Evolutionary conservation across 805 yeast genomes (phyloP).

Genomic region (Candida rishiriensis): DNA sequence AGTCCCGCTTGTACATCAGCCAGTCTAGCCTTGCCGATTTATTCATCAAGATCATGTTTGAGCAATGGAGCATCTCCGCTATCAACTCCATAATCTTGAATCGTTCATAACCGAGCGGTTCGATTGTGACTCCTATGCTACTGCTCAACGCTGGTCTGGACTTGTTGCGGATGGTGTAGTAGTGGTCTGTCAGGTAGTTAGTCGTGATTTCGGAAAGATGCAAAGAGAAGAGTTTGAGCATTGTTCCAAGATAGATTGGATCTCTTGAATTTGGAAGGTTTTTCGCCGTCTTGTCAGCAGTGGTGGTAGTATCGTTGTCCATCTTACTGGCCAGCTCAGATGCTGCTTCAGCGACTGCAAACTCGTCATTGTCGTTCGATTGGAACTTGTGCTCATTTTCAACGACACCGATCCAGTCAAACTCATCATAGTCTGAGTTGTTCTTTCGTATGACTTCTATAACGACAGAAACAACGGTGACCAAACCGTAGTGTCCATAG

Average conservation of each 20-base stretch:
- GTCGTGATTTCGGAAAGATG: slow-evolving; percentile 28
- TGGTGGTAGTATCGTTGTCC: background rate
- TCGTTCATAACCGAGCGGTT: slow-evolving; percentile 83
- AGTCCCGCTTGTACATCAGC: slow-evolving; percentile 66
- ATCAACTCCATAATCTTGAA: slow-evolving; percentile 86
- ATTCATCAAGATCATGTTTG: slow-evolving; percentile 89
- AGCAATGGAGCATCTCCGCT: slow-evolving; percentile 92
- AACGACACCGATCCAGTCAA: slow-evolving; percentile 32
- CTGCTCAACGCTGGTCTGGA: slow-evolving; percentile 35
- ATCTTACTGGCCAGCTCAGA: too few relatives aligned
- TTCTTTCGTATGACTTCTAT: slow-evolving; percentile 92
- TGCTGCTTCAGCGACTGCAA: background rate
- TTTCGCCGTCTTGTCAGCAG: slow-evolving; percentile 4
- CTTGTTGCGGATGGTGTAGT: slow-evolving; percentile 22
- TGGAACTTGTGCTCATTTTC: slow-evolving; percentile 10
- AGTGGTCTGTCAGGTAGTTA: slow-evolving; percentile 28
- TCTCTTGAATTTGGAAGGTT: slow-evolving; percentile 85
- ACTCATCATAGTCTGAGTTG: slow-evolving; percentile 85
- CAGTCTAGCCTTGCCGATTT: slow-evolving; percentile 60
- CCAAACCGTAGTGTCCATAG: slow-evolving; percentile 75
- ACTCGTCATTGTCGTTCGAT: background rate
- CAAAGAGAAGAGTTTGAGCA: slow-evolving; percentile 69
- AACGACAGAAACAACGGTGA: slow-evolving; percentile 89
- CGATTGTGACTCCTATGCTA: slow-evolving; percentile 52
- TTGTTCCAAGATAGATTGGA: slow-evolving; percentile 84